Evolutionary conservation across 495 filamentous ascomycete genomes (phyloP).

Genomic region (Cudoniella acicularis): DNA sequence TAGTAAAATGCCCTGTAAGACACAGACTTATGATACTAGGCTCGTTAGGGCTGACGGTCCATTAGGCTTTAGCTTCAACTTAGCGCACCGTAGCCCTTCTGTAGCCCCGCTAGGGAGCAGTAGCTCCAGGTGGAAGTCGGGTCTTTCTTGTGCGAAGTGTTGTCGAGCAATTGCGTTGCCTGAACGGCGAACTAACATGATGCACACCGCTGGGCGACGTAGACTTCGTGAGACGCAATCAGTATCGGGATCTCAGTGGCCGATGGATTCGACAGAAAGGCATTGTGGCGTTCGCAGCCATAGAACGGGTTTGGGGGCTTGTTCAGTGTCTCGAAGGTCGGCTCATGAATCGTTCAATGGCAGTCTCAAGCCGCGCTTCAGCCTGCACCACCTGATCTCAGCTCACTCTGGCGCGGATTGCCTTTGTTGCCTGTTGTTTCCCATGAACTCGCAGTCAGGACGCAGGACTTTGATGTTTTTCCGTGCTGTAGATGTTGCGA

Average conservation of each 20-base stretch:
- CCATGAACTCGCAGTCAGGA: too few species aligned
- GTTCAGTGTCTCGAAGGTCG: neutral
- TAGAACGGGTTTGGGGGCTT: neutral
- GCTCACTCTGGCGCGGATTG: neutral
- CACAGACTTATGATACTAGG: too few species aligned
- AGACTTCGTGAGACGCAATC: constrained; percentile 1
- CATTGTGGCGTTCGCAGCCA: neutral
- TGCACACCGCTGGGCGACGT: neutral
- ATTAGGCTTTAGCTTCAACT: too few species aligned
- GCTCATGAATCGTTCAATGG: neutral
- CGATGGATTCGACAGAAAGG: neutral
- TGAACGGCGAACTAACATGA: neutral
- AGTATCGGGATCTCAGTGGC: neutral
- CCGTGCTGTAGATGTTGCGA: too few species aligned
- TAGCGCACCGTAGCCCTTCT: too few species aligned
- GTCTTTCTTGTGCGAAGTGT: constrained; percentile 1
- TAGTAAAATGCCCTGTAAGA: too few species aligned
- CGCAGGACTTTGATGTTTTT: too few species aligned
- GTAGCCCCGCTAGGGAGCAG: too few species aligned
- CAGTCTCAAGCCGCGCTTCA: neutral
- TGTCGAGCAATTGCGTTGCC: constrained; percentile 12
- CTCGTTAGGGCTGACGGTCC: too few species aligned
- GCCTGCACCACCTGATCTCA: neutral
- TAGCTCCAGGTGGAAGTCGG: neutral
- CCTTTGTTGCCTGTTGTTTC: neutral